These are phyloP conservation scores for Kurtzmaniella natalensis DNA, from an alignment of 1,139 yeast genomes.

Conservation along the genomic window DNA sequence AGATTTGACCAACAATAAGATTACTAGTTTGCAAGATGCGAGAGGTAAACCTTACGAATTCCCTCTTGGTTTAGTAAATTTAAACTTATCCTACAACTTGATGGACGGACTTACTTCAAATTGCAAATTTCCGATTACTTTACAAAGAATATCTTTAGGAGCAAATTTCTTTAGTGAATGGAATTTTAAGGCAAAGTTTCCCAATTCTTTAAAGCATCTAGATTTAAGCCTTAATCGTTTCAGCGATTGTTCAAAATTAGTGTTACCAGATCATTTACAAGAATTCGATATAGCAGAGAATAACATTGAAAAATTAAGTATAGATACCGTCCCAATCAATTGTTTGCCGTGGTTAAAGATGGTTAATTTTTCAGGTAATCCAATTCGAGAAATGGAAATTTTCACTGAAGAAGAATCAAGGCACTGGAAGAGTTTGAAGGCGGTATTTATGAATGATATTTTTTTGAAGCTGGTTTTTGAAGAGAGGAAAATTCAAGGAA, in stretches of 20 bases:
- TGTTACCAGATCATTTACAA: slow-evolving; percentile 2
- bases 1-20: slow-evolving; percentile 4
- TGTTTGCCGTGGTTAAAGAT: background rate
- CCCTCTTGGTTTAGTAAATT: slow-evolving; percentile 1
- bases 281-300: slow-evolving; percentile 6
- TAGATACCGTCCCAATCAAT: background rate
- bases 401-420: background rate
- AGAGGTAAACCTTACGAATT: slow-evolving; percentile 1
- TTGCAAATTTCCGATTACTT: slow-evolving; percentile 2
- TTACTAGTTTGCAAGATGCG: background rate
- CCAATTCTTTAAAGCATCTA: slow-evolving; percentile 1
- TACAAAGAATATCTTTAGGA: slow-evolving; percentile 3
- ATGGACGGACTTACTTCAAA: background rate
- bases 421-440: slow-evolving; percentile 1
- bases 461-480: background rate
- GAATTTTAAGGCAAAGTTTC: background rate
- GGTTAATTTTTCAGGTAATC: slow-evolving; percentile 6
- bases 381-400: background rate
- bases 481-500: background rate
- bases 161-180: slow-evolving; percentile 5
- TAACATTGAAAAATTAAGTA: background rate
- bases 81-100: slow-evolving; percentile 4
- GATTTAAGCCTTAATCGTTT: slow-evolving; percentile 6
- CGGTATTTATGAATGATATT: slow-evolving; percentile 5
- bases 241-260: background rate